phyloP scores from a whole-genome alignment of 164 flowering plant species.

The Cinnamomum micranthum region DNA sequence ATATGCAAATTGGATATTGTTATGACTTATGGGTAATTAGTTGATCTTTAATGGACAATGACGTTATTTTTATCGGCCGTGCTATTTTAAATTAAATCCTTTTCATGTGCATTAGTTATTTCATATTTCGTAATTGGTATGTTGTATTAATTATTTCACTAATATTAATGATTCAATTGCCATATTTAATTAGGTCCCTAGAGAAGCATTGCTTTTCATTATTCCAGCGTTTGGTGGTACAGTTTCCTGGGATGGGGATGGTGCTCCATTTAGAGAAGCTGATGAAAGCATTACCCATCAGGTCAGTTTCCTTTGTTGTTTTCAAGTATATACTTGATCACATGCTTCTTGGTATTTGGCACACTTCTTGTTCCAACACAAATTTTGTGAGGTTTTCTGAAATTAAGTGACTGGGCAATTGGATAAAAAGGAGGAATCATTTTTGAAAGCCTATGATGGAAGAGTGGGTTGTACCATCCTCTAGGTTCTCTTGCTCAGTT shows the following conservation, averaged over 20 bases:
- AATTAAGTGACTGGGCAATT: no score
- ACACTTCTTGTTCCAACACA: not conserved
- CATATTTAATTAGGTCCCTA: constrained; percentile 53
- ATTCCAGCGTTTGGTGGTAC: constrained; percentile 91
- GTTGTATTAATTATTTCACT: not conserved
- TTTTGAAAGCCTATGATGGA: no score
- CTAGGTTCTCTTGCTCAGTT: no score
- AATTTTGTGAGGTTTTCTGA: not conserved
- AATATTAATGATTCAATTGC: constrained; percentile 1
- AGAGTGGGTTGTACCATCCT: no score
- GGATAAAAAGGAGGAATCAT: no score
- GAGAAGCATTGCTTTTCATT: constrained; percentile 83
- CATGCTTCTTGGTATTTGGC: not conserved
- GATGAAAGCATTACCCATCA: constrained; percentile 84
- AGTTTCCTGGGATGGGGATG: constrained; percentile 96
- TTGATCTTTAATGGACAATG: no score
- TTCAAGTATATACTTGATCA: not conserved
- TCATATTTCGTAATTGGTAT: no score
- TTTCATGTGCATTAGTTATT: no score
- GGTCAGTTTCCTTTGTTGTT: constrained; percentile 28
- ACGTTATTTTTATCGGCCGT: no score
- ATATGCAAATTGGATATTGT: no score
- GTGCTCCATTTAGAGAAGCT: constrained; percentile 68
- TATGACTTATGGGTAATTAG: no score
- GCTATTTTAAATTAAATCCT: no score